phyloP scores from a whole-genome alignment of 2,329 filamentous ascomycete genomes.

The Diaporthe sp. region DNA sequence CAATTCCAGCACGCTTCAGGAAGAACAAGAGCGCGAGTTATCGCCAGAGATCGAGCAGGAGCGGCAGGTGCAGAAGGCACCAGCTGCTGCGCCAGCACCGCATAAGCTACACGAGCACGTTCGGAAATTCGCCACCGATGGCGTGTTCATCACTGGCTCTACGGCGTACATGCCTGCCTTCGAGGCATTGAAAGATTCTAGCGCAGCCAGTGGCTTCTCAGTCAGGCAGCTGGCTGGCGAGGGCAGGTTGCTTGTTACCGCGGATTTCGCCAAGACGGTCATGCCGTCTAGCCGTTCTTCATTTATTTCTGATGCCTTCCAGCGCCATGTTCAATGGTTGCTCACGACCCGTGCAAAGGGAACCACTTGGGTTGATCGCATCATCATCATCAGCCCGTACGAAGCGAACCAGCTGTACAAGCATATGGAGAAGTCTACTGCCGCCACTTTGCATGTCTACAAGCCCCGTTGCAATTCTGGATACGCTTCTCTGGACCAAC shows the following conservation, averaged over 20 bases:
- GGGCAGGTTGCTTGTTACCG: slow-evolving; percentile 55
- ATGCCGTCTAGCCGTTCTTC: slow-evolving; percentile 14
- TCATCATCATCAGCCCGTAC: slow-evolving; percentile 69
- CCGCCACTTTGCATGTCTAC: slow-evolving; percentile 66
- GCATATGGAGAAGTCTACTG: slow-evolving; percentile 51
- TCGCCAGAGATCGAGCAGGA: slow-evolving; percentile 75
- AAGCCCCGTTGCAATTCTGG: slow-evolving; percentile 52
- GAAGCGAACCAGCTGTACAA: slow-evolving; percentile 69
- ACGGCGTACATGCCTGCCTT: slow-evolving; percentile 62
- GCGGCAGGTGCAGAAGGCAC: slow-evolving; percentile 65
- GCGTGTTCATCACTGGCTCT: slow-evolving; percentile 48
- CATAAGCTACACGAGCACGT: slow-evolving; percentile 63
- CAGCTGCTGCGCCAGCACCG: slow-evolving; percentile 50
- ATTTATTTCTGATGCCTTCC: slow-evolving; percentile 58
- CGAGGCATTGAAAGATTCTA: slow-evolving; percentile 55
- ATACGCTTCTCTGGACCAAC: slow-evolving; percentile 56
- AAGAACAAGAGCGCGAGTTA: slow-evolving; percentile 80
- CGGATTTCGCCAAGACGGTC: slow-evolving; percentile 66
- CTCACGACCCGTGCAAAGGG: slow-evolving; percentile 51
- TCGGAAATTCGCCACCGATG: slow-evolving; percentile 54
- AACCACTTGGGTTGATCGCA: slow-evolving; percentile 21
- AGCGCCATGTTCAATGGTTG: slow-evolving; percentile 69
- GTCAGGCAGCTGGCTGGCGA: slow-evolving; percentile 39
- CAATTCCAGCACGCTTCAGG: slow-evolving; percentile 60
- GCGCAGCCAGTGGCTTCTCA: slow-evolving; percentile 51